These are phyloP conservation scores for Fusarium compactum DNA, from an alignment of 2,329 filamentous ascomycete species.

Conservation along the genomic window DNA sequence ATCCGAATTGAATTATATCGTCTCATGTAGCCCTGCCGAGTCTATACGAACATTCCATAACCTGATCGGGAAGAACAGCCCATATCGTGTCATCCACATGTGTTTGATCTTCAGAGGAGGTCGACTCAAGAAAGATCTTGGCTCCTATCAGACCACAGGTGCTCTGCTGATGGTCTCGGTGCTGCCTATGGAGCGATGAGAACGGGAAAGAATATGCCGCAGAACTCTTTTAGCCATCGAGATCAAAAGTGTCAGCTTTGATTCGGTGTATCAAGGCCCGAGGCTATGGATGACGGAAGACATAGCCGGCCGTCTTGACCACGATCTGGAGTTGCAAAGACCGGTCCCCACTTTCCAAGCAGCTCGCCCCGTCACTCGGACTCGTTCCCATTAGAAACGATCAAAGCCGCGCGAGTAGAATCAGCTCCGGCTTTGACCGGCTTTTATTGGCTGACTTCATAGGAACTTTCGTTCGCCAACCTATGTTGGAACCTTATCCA, in stretches of 20 bases:
- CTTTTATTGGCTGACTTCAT: no score
- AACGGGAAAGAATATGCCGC: background rate
- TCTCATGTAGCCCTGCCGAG: accelerated
- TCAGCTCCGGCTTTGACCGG: background rate
- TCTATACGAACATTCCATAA: background rate
- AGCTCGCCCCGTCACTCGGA: background rate
- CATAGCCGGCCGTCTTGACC: background rate
- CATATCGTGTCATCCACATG: accelerated
- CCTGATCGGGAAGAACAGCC: background rate
- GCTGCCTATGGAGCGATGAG: background rate
- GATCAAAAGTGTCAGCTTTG: no score
- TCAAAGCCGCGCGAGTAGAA: background rate
- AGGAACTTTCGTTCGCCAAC: no score
- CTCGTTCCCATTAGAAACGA: background rate
- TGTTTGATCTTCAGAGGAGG: background rate
- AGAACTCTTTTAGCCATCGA: accelerated
- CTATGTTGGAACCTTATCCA: no score
- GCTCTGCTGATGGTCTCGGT: background rate
- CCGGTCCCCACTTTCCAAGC: background rate
- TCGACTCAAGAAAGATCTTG: no score
- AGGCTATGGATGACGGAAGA: background rate
- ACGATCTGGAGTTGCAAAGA: background rate
- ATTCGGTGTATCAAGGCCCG: no score
- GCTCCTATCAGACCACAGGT: accelerated
- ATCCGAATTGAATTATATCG: background rate